Evolutionary conservation across 352 stramenopile genomes (phyloP), one percentile per base, ranked within the genome.

Genomic region (Phytophthora podocarpi): DNA sequence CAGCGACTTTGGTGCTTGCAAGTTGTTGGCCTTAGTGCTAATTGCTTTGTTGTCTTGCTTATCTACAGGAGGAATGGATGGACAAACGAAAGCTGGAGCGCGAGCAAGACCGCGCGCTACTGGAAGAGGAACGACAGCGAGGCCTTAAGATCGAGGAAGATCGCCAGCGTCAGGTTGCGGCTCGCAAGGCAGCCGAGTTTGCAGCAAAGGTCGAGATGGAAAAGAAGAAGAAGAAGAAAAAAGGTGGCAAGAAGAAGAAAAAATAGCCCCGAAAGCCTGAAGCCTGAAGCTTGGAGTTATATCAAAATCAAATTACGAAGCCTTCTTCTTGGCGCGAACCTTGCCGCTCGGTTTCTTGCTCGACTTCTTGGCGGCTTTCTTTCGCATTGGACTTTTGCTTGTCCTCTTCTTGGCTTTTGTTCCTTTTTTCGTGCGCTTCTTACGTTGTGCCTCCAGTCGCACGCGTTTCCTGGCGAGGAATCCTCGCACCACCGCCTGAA

Each of bases 141-240:
- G 59, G 72, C n/a, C 51, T 79, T 24, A 70, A 82, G 51, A 32
- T 75, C 4, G 82, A 91, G 32, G 82, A 93, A 16, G 82, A 93
- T 63, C 77, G 80, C 1, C 57, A 76, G 46, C 82, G 85, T 15
- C 85, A 93, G 43, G 15, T 89, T 20, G 79, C 85, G 8, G 81
- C 74, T 35, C 77, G 85, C 27, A 91, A 91, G 51, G 82, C 82
- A 18, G 75, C 76, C 48, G 85, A 91, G 55, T 89, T 88, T 35
- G 76, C 81, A 4, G 85, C 80, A n/a, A 75, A 79, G 36, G 67
- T 72, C 4, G 84, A 93, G 63, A 74, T 93, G 52, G 84, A 93
- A 35, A 90, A 90, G 71, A 91, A 90, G 68, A 90, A 91, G 54
- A 90, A 90, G 70, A 90, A 85, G 47, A 93, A 92, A 47, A 82